Conservation (phyloP, 2,329 filamentous ascomycete species). For the Aspergillus sp. region DNA sequence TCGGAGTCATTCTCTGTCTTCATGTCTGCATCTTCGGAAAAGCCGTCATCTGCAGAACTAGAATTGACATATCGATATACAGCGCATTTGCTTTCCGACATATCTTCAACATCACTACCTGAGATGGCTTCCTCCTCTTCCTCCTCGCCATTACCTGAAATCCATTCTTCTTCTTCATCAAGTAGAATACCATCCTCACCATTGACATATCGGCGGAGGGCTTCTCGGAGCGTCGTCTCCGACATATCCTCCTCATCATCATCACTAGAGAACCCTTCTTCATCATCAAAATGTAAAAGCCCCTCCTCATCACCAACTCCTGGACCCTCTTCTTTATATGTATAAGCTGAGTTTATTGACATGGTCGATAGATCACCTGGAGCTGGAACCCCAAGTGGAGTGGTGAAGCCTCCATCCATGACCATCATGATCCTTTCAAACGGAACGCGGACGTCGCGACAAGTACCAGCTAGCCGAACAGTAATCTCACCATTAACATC, state of each 20-base stretch:
- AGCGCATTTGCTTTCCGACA: too few relatives aligned
- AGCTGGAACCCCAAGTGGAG: constrained; percentile 1
- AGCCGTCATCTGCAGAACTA: constrained; percentile 12
- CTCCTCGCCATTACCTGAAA: too few relatives aligned
- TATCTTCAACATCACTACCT: too few relatives aligned
- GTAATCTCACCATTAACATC: constrained; percentile 56
- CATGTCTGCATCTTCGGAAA: constrained; percentile 1
- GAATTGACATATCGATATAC: too few relatives aligned
- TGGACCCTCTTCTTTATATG: constrained; percentile 37
- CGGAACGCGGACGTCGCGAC: constrained; percentile 53
- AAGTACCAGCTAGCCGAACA: constrained; percentile 56
- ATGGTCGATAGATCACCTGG: not conserved
- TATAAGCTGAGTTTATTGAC: constrained; percentile 27
- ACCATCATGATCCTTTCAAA: constrained; percentile 54
- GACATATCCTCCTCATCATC: too few relatives aligned
- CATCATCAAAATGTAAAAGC: too few relatives aligned
- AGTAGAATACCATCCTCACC: too few relatives aligned
- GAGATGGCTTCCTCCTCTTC: too few relatives aligned
- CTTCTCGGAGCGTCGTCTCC: too few relatives aligned
- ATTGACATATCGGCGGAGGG: too few relatives aligned
- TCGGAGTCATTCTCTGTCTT: not conserved
- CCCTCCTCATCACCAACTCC: constrained; percentile 39
- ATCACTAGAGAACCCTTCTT: too few relatives aligned
- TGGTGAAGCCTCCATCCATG: constrained; percentile 31
- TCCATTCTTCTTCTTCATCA: too few relatives aligned